phyloP scores from a whole-genome alignment of 2,329 filamentous ascomycete genomes.

The Monilinia aucupariae region DNA sequence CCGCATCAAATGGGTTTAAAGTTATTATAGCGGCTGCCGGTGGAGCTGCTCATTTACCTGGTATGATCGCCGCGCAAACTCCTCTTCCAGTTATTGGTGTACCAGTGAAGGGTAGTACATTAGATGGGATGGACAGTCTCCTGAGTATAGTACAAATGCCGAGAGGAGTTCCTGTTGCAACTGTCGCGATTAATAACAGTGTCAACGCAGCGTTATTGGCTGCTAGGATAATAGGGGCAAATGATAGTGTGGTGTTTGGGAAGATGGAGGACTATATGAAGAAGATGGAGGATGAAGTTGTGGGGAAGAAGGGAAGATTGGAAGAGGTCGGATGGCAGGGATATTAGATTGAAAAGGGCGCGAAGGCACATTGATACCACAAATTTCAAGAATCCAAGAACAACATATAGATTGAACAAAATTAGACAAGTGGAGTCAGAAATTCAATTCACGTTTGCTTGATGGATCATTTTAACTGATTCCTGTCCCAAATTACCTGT shows the following conservation, averaged over 20 bases:
- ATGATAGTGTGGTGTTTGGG: conserved; percentile 49
- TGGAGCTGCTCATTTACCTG: conserved; percentile 52
- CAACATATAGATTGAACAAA: neutral
- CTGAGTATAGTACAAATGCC: conserved; percentile 76
- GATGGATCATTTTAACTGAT: neutral
- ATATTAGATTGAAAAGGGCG: conserved; percentile 38
- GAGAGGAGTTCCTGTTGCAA: conserved; percentile 64
- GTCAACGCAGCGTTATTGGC: conserved; percentile 72
- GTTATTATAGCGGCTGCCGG: conserved; percentile 55
- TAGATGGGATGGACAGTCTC: conserved; percentile 56
- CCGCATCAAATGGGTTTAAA: conserved; percentile 29
- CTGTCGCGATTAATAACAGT: conserved; percentile 74
- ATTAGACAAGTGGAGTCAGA: neutral
- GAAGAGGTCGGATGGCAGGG: conserved; percentile 50
- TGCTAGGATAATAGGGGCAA: conserved; percentile 58
- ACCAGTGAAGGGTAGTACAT: conserved; percentile 65
- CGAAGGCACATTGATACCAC: conserved; percentile 1
- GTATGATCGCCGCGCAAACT: conserved; percentile 18
- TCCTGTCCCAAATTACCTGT: neutral
- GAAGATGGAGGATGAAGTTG: conserved; percentile 59
- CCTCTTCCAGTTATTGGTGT: conserved; percentile 68
- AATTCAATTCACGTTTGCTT: neutral
- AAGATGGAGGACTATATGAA: conserved; percentile 57
- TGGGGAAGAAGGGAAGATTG: conserved; percentile 55
- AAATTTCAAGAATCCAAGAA: neutral